Evolutionary conservation across 495 filamentous ascomycete species (phyloP).

Genomic region (Aspergillus steynii): DNA sequence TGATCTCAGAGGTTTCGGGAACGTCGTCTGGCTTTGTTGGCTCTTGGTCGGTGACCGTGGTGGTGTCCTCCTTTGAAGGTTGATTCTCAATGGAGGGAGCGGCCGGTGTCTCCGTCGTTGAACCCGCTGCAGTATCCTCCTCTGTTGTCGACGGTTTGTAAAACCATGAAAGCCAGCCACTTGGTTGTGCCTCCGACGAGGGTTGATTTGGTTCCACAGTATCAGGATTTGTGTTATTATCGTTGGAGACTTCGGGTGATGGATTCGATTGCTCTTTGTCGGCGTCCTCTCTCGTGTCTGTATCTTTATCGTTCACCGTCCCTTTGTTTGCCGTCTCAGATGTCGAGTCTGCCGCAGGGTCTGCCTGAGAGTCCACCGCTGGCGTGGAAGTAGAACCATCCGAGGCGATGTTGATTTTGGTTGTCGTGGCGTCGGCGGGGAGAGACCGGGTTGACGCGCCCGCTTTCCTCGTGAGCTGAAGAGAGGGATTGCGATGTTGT

Average conservation of each 20-base stretch:
- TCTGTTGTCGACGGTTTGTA: slow-evolving; percentile 29
- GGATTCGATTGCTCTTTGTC: slow-evolving; percentile 17
- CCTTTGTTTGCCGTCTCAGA: slow-evolving; percentile 27
- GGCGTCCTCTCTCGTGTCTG: slow-evolving; percentile 21
- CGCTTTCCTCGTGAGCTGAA: slow-evolving; percentile 44
- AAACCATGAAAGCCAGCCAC: slow-evolving; percentile 63
- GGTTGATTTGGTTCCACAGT: slow-evolving; percentile 13
- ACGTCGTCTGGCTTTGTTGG: slow-evolving; percentile 21
- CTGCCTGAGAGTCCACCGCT: slow-evolving; percentile 26
- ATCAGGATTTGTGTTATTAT: slow-evolving; percentile 9
- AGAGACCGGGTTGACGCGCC: slow-evolving; percentile 47
- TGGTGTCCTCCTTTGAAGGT: slow-evolving; percentile 20
- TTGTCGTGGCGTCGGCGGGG: slow-evolving; percentile 49
- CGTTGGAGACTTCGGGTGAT: slow-evolving; percentile 1
- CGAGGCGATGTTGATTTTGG: slow-evolving; percentile 50
- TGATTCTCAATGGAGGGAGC: slow-evolving; percentile 22
- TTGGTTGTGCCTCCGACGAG: slow-evolving; percentile 33
- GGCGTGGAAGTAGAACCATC: slow-evolving; percentile 42
- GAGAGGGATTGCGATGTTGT: slow-evolving; percentile 32
- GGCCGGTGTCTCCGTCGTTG: slow-evolving; percentile 18
- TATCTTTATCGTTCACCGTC: slow-evolving; percentile 15
- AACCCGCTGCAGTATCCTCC: slow-evolving; percentile 9
- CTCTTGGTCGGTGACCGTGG: slow-evolving; percentile 21
- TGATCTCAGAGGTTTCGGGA: slow-evolving; percentile 22
- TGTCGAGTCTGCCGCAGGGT: slow-evolving; percentile 18